Evolutionary conservation across 768 basidiomycete genomes (phyloP), one percentile per base, ranked within the genome.

Genomic region (Krasilnikovozyma curviuscula): DNA sequence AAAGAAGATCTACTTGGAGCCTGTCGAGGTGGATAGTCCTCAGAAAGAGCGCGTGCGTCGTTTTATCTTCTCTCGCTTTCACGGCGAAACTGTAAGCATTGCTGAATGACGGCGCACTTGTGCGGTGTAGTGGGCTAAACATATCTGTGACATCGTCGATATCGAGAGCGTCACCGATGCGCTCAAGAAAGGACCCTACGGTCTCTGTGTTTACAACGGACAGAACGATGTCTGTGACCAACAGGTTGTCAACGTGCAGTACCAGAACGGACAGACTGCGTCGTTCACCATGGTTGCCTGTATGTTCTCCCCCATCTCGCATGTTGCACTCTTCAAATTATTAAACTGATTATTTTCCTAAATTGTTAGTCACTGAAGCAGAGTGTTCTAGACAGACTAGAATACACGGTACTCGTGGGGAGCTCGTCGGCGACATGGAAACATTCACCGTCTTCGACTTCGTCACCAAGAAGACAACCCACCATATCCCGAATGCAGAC

Each of bases 201-300:
- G 85, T 0, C 65, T 68, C 47, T 89, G 85, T 57, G 83, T 84
- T 6, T 89, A 89, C 61, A 83, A 85, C 60, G 72, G 75, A 45
- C 68, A 71, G 35, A 89, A 89, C 59, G 79, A n/a, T n/a, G n/a
- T n/a, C n/a, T n/a, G n/a, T n/a, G n/a, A n/a, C n/a, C n/a, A n/a
- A 18, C 48, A 74, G 73, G 79, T 88, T 39, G 85, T 89, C 54
- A 88, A 85, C 61, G 64, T 89, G 47, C 81, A 86, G 58, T 89
- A 83, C 61, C 76, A 78, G 7, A 75, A 76, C 43, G 83, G 83
- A 14, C 70, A 74, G 25, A 88, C 85, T 0, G 81, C 73, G 12
- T 81, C 81, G 0, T 81, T 89, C 62, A 86, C 85, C 18, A 85
- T 89, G 83, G 73, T 83, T 40, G 85, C 85, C 23, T 57, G 54